Conservation (phyloP, 2,329 filamentous ascomycete genomes). For the Fusarium falciforme region DNA sequence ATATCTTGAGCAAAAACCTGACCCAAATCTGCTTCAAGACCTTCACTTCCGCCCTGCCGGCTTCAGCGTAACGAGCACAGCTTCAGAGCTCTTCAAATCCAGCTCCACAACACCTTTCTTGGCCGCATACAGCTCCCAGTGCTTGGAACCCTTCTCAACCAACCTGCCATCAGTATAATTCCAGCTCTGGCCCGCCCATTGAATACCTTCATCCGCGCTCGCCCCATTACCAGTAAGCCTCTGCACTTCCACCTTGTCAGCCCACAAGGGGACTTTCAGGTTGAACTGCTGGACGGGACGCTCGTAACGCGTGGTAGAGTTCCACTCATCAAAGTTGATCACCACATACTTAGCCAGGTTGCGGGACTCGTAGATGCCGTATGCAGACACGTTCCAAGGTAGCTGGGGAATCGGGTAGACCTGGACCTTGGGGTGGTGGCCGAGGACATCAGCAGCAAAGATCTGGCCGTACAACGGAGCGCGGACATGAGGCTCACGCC, state of each 20-base stretch:
- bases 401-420: not conserved
- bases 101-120: not conserved
- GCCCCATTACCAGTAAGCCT: not conserved
- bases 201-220: not conserved
- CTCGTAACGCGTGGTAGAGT: not conserved
- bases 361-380: not conserved
- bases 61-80: not conserved
- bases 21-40: not conserved
- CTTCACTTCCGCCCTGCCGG: not conserved
- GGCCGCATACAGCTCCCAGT: not conserved
- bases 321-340: slow-evolving; percentile 2
- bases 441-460: not conserved
- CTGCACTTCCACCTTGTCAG: not conserved
- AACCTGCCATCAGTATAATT: not conserved
- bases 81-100: not conserved
- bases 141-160: not conserved
- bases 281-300: not conserved
- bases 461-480: not conserved
- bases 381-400: not conserved
- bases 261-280: not conserved
- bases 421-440: not conserved
- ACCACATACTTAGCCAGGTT: not conserved
- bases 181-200: slow-evolving; percentile 1
- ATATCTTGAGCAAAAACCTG: not conserved
- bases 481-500: not conserved